A percentile compares a stretch with the other conserved stretches of the same genome.
Evolutionary conservation across 192 early-diverging fungal genomes (phyloP).

Genomic region (Polychytrium aggregatum): DNA sequence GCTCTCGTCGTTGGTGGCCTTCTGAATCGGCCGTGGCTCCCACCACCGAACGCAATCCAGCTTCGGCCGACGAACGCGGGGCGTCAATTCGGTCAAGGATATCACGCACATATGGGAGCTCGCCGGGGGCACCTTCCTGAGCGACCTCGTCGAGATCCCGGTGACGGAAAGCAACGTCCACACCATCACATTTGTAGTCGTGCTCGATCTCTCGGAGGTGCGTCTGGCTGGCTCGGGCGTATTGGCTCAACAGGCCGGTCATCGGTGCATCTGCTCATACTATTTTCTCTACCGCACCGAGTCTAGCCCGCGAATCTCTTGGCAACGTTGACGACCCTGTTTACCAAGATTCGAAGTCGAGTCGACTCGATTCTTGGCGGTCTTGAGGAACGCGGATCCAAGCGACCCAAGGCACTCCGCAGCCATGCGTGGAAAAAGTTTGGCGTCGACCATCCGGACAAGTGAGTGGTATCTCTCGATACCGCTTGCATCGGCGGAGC

Average conservation of each 20-base stretch:
- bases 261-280: no score
- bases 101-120: slow-evolving; percentile 43
- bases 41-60: no score
- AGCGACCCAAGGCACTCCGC: slow-evolving; percentile 32
- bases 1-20: no score
- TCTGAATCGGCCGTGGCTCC: no score
- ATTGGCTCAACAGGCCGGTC: no score
- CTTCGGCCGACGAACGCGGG: slow-evolving; percentile 30
- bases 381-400: slow-evolving; percentile 30
- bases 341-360: slow-evolving; percentile 15
- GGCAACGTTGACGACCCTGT: slow-evolving; percentile 16
- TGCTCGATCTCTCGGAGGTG: slow-evolving; percentile 34
- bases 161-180: slow-evolving; percentile 37
- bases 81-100: slow-evolving; percentile 33
- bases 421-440: slow-evolving; percentile 25
- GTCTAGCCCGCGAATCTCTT: slow-evolving; percentile 24
- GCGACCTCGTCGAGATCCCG: slow-evolving; percentile 31
- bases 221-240: no score
- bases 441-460: slow-evolving; percentile 29
- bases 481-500: not conserved
- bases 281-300: no score
- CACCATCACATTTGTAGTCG: slow-evolving; percentile 26
- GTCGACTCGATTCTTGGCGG: slow-evolving; percentile 21
- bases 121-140: slow-evolving; percentile 31
- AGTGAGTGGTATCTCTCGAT: not conserved